phyloP scores from a whole-genome alignment of 202 grass and related monocot genomes.

The Dendrocalamus latiflorus region DNA sequence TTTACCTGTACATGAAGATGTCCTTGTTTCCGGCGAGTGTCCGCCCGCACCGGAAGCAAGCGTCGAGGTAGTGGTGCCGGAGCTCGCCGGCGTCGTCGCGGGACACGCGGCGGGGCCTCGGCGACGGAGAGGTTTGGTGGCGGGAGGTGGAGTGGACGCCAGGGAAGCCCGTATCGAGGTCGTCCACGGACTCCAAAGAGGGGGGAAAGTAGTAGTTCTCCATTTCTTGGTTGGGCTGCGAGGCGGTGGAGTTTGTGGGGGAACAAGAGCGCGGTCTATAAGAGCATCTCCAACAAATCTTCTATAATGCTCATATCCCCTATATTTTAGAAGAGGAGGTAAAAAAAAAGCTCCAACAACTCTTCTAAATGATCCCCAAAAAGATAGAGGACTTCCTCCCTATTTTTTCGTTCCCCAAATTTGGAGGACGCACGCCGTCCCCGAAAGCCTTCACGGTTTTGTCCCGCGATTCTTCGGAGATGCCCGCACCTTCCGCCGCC shows the following conservation, averaged over 20 bases:
- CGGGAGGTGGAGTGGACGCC: background rate
- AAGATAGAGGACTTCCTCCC: too few species aligned
- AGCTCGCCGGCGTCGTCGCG: background rate
- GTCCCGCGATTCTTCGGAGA: too few species aligned
- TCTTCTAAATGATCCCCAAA: too few species aligned
- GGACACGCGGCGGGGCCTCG: background rate
- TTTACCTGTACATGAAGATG: slow-evolving; percentile 72
- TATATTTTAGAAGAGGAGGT: too few species aligned
- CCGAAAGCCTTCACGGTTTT: too few species aligned
- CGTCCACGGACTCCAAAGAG: background rate
- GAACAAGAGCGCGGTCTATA: background rate
- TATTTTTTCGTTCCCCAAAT: too few species aligned
- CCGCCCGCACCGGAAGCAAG: slow-evolving; percentile 56
- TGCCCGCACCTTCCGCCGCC: too few species aligned
- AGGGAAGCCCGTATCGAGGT: background rate
- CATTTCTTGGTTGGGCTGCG: slow-evolving; percentile 23
- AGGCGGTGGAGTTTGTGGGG: background rate
- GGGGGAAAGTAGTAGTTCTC: slow-evolving; percentile 24
- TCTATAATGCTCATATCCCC: too few species aligned
- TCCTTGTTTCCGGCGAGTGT: slow-evolving; percentile 31
- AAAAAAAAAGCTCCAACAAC: too few species aligned
- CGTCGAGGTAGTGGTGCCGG: slow-evolving; percentile 46
- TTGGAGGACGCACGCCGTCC: too few species aligned
- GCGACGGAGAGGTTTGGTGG: background rate
- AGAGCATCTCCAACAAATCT: too few species aligned